Percentiles rank a stretch among this genome's conserved stretches.
Evolutionary conservation across 768 basidiomycete genomes (phyloP).

Genomic region (Lentinula guzmanii): DNA sequence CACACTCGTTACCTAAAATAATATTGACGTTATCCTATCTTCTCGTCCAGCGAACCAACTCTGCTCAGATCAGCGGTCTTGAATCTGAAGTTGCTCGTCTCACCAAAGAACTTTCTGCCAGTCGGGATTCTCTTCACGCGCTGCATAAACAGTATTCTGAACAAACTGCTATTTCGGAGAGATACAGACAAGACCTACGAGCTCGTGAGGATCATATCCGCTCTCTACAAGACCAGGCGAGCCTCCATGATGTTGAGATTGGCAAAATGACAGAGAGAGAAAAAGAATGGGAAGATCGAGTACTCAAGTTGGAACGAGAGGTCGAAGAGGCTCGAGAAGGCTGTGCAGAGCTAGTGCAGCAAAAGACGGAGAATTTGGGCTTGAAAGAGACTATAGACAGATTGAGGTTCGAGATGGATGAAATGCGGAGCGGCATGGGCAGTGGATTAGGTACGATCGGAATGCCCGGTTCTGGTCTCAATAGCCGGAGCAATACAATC

Average conservation of each 20-base stretch:
- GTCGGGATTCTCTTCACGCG: constrained; percentile 65
- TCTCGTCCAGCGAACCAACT: constrained; percentile 49
- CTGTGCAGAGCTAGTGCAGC: constrained; percentile 74
- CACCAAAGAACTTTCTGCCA: constrained; percentile 66
- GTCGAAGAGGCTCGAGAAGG: constrained; percentile 64
- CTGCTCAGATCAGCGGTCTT: constrained; percentile 57
- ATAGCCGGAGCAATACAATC: constrained; percentile 50
- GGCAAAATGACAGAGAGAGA: constrained; percentile 65
- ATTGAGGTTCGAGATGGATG: constrained; percentile 91
- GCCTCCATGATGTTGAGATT: constrained; percentile 59
- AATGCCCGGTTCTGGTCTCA: constrained; percentile 31
- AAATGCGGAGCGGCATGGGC: constrained; percentile 57
- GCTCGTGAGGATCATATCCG: constrained; percentile 72
- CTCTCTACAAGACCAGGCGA: constrained; percentile 50
- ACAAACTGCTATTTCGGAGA: constrained; percentile 77
- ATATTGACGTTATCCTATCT: constrained; percentile 4
- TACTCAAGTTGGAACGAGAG: constrained; percentile 66
- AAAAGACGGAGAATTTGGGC: constrained; percentile 91
- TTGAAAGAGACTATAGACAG: constrained; percentile 96
- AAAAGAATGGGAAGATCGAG: constrained; percentile 64
- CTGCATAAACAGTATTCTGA: constrained; percentile 87
- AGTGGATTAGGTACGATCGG: constrained; percentile 18
- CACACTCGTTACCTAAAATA: constrained; percentile 1
- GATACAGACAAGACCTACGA: constrained; percentile 68
- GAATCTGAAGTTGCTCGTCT: constrained; percentile 79